These are phyloP conservation scores for Melanopsichium pennsylvanicum DNA, from an alignment of 1,284 basidiomycete species.

Conservation along the genomic window DNA sequence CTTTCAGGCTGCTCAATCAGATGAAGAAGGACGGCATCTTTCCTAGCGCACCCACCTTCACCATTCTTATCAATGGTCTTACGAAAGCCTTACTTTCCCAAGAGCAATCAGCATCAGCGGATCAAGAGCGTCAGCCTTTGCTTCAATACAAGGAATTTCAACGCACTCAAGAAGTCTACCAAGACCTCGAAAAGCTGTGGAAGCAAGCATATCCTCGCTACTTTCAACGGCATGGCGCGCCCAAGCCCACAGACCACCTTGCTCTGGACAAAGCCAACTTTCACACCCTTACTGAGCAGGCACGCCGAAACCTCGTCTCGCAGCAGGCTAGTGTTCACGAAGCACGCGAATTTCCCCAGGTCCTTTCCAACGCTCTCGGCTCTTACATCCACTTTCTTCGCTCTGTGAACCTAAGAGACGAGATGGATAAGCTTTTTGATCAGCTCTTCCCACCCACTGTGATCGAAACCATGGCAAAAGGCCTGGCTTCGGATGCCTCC, in stretches of 20 bases:
- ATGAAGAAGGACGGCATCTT: slow-evolving; percentile 49
- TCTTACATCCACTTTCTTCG: slow-evolving; percentile 17
- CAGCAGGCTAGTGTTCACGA: slow-evolving; percentile 33
- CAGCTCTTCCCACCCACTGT: slow-evolving; percentile 13
- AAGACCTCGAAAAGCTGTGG: slow-evolving; percentile 36
- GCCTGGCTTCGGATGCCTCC: slow-evolving; percentile 10
- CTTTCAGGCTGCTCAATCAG: slow-evolving; percentile 25
- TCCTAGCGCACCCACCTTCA: slow-evolving; percentile 23
- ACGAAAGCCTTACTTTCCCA: neutral
- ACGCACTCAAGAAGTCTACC: slow-evolving; percentile 10
- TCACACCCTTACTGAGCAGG: slow-evolving; percentile 12
- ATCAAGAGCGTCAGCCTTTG: neutral
- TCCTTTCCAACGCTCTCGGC: slow-evolving; percentile 19
- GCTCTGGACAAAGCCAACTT: slow-evolving; percentile 12
- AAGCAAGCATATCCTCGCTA: slow-evolving; percentile 29
- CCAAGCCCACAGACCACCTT: neutral
- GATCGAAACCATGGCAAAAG: slow-evolving; percentile 18
- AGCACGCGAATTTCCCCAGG: slow-evolving; percentile 15
- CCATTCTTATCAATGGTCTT: slow-evolving; percentile 18
- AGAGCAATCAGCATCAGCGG: neutral
- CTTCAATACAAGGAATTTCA: slow-evolving; percentile 5
- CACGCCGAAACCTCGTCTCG: slow-evolving; percentile 34
- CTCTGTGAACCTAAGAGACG: neutral
- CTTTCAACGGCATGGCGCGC: slow-evolving; percentile 4
- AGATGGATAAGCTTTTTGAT: slow-evolving; percentile 23